Evolutionary conservation across 805 yeast species (phyloP), one percentile per base, ranked within the genome.

Genomic region (Lachancea sp.): DNA sequence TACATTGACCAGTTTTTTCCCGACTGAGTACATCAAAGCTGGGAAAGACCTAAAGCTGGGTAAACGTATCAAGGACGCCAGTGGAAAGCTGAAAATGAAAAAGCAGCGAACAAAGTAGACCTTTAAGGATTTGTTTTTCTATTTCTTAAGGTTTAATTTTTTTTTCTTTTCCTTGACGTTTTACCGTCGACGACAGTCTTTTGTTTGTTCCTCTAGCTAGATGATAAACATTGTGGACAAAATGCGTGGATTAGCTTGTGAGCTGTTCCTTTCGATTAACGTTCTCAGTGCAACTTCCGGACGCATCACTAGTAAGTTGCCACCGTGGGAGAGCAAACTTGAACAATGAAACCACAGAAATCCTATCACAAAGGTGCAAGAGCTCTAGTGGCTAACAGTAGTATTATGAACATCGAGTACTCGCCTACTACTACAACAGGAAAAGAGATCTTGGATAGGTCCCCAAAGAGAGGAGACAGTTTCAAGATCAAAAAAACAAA

Each of bases 1-100:
- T 3, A 77, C 80, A 0, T 60, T 83, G 15, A 75, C 73, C 9
- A 87, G 80, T 55, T 83, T 81, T 52, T 82, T 81, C 58, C 83
- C 86, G 0, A 72, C 71, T 28, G 83, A 77, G 41, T 66, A 68
- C 47, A 61, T 75, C 6, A 68, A 70, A 40, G 58, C 70, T 20
- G 61, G 70, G 30, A 69, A 72, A 42, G 73, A 71, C 15, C 48
- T 72, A 2, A 67, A 65, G 42, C 50, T 73, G 56, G 83, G 86
- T 23, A 80, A 80, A 56, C 65, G 90, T 48, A 64, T 82, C 54
- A 69, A 70, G 35, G 67, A 68, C 8, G 88, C 88, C 5, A 72
- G 82, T 3, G 61, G 55, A 7, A 75, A 71, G 50, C 54, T 78
- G 43, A 70, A 55, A 38, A 49, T 51, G 31, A 70, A 55, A 38